Percentiles rank a stretch among this genome's conserved stretches.
Evolutionary conservation across 805 yeast genomes (phyloP).

Genomic region (Yarrowia phangngaensis): DNA sequence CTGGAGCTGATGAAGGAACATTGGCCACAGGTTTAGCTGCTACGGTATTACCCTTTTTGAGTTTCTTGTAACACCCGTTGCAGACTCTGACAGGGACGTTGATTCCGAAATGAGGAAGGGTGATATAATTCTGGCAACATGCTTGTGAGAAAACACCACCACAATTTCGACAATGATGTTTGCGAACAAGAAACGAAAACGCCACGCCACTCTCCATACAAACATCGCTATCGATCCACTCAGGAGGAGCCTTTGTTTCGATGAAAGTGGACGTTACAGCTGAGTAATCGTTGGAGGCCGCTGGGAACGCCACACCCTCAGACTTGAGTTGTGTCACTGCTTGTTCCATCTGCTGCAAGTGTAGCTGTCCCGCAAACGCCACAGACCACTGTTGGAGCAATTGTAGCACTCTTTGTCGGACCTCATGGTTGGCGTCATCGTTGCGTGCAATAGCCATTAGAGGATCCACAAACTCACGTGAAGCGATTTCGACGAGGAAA

Average conservation of each 20-base stretch:
- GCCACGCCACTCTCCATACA: conserved; percentile 88
- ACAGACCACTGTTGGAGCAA: conserved; percentile 73
- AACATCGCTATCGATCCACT: conserved; percentile 92
- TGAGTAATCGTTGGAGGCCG: conserved; percentile 33
- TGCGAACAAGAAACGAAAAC: conserved; percentile 78
- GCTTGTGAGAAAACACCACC: conserved; percentile 90
- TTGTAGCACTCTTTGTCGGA: conserved; percentile 57
- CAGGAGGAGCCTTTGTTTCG: conserved; percentile 92
- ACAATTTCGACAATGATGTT: conserved; percentile 95
- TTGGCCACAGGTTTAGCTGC: conserved; percentile 17
- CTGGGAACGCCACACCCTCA: conserved; percentile 67
- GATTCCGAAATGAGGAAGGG: conserved; percentile 81
- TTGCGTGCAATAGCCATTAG: conserved; percentile 36
- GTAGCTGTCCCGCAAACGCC: conserved; percentile 65
- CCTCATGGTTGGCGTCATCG: conserved; percentile 40
- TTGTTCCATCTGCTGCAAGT: conserved; percentile 59
- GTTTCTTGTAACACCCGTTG: conserved; percentile 75
- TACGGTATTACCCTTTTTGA: conserved; percentile 37
- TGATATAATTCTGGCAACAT: conserved; percentile 70
- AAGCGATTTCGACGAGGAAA: conserved; percentile 70
- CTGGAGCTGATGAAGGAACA: not conserved
- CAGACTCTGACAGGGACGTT: conserved; percentile 89
- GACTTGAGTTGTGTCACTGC: conserved; percentile 56
- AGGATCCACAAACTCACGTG: conserved; percentile 83
- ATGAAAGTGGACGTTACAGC: conserved; percentile 52